Conservation (phyloP, 805 yeast genomes). For the Scheffersomyces ergatensis region DNA sequence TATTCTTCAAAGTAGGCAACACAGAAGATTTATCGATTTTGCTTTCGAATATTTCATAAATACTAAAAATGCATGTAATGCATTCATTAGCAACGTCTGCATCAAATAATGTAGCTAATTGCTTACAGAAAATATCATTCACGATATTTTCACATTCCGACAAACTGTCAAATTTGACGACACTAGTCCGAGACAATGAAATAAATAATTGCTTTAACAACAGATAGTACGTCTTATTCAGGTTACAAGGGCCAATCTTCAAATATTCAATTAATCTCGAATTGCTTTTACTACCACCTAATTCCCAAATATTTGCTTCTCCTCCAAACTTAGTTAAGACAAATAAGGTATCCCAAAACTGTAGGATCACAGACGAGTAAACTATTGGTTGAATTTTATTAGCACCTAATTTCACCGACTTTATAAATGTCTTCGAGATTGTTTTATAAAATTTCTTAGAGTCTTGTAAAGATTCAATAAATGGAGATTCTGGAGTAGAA, state of each 20-base stretch:
- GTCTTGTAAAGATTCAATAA: slow-evolving; percentile 11
- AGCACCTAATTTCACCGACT: slow-evolving; percentile 35
- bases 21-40: not conserved
- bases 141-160: not conserved
- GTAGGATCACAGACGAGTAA: slow-evolving; percentile 46
- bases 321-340: slow-evolving; percentile 30
- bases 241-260: slow-evolving; percentile 51
- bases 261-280: slow-evolving; percentile 47
- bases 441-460: slow-evolving; percentile 31
- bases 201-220: slow-evolving; percentile 20
- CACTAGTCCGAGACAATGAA: slow-evolving; percentile 3
- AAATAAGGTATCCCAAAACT: slow-evolving; percentile 48
- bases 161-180: not conserved
- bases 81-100: not conserved
- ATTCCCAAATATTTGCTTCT: slow-evolving; percentile 48
- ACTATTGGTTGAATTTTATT: slow-evolving; percentile 24
- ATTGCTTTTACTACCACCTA: slow-evolving; percentile 40
- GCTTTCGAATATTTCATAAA: not conserved
- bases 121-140: not conserved
- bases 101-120: not conserved
- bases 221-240: slow-evolving; percentile 49
- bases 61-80: not conserved
- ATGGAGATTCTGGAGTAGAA: slow-evolving; percentile 12
- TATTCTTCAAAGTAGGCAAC: not conserved
- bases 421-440: slow-evolving; percentile 44